These are phyloP conservation scores for Cryomyces antarcticus DNA, from an alignment of 495 filamentous ascomycete species.

Conservation along the genomic window DNA sequence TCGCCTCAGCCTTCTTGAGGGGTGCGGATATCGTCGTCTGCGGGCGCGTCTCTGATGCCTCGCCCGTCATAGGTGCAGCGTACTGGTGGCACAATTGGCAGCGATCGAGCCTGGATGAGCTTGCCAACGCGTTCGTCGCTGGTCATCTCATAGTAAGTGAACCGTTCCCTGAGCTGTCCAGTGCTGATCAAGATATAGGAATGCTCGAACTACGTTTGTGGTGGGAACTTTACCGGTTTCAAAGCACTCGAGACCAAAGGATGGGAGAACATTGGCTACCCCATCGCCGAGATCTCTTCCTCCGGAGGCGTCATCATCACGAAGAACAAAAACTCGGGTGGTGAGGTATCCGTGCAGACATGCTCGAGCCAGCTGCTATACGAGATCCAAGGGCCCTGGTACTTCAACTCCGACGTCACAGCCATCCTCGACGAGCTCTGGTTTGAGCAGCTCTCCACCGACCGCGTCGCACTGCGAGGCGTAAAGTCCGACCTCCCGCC, in stretches of 20 bases:
- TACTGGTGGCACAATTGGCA: constrained; percentile 20
- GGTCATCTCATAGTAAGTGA: constrained; percentile 13
- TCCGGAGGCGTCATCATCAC: constrained; percentile 11
- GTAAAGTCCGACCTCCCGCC: constrained; percentile 8
- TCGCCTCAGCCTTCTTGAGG: constrained; percentile 14
- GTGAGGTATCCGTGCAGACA: constrained; percentile 8
- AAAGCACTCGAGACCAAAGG: constrained; percentile 5
- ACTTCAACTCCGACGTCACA: constrained; percentile 13
- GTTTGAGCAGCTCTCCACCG: constrained; percentile 7
- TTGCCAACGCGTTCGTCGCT: constrained; percentile 12
- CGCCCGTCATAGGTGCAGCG: constrained; percentile 14
- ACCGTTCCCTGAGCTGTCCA: background rate
- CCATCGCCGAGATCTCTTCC: constrained; percentile 11
- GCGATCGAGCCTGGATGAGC: constrained; percentile 6
- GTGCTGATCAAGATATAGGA: background rate
- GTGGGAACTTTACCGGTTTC: constrained; percentile 14
- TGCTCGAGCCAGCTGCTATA: constrained; percentile 12
- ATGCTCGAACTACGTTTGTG: background rate
- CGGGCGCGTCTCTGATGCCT: constrained; percentile 19
- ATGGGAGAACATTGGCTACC: constrained; percentile 11
- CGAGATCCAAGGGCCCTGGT: constrained; percentile 13
- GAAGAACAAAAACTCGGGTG: constrained; percentile 7
- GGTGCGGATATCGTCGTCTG: constrained; percentile 22
- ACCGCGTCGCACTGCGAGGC: constrained; percentile 10
- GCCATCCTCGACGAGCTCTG: constrained; percentile 8